Evolutionary conservation across 768 basidiomycete genomes (phyloP).

Genomic region (Leucocoprinus sp.): DNA sequence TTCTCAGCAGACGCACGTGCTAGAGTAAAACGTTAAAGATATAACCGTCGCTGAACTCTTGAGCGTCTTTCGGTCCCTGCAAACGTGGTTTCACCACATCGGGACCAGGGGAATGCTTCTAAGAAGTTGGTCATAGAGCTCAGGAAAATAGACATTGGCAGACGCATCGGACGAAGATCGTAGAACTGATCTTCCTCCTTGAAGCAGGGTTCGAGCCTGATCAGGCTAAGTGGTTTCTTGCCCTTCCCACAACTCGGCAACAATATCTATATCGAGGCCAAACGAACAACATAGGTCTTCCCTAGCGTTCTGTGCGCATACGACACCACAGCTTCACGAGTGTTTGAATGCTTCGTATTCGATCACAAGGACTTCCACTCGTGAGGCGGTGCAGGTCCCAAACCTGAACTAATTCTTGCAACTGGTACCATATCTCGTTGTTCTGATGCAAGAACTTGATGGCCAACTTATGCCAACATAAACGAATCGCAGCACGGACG

Average conservation of each 20-base stretch:
- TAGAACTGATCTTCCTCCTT: conserved; percentile 54
- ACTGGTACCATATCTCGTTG: conserved; percentile 59
- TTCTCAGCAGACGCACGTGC: no score
- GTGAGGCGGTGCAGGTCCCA: conserved; percentile 70
- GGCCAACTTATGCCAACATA: conserved; percentile 52
- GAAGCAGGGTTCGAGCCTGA: conserved; percentile 46
- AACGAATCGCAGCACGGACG: conserved; percentile 68
- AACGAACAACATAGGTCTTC: conserved; percentile 68
- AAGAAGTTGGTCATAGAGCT: conserved; percentile 55
- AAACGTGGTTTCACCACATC: no score
- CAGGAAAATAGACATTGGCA: conserved; percentile 63
- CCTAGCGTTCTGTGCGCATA: conserved; percentile 63
- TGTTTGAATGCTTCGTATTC: conserved; percentile 41
- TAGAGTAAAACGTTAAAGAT: no score
- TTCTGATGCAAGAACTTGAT: conserved; percentile 52
- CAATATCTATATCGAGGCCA: conserved; percentile 71
- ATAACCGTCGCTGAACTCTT: no score
- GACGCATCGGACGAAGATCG: conserved; percentile 60
- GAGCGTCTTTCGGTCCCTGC: no score
- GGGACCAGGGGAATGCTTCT: conserved; percentile 47
- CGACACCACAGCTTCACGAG: conserved; percentile 51
- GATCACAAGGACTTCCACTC: conserved; percentile 39
- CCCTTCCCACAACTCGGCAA: conserved; percentile 39
- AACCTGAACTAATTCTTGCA: conserved; percentile 54
- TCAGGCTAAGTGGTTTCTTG: conserved; percentile 53